A percentile compares a stretch with the other conserved stretches of the same genome.
Evolutionary conservation across 2,329 filamentous ascomycete species (phyloP).

Genomic region (Trichophyton simii): DNA sequence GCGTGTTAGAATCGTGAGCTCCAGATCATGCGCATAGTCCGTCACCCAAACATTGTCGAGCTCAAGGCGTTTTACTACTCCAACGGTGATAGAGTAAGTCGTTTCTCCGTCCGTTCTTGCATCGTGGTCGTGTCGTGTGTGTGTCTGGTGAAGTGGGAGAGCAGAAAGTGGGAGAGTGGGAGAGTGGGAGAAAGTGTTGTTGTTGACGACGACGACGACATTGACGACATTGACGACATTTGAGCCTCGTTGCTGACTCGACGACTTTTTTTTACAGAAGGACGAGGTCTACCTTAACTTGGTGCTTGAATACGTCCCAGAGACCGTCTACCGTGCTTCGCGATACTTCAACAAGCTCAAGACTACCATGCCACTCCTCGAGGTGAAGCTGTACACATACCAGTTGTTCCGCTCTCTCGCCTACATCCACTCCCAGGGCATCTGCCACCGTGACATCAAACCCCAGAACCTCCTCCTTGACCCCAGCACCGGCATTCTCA

Average conservation of each 20-base stretch:
- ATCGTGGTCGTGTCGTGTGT: not conserved
- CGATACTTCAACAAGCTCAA: slow-evolving; percentile 99
- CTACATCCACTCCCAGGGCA: slow-evolving; percentile 98
- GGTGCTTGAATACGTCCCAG: slow-evolving; percentile 93
- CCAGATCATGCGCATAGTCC: slow-evolving; percentile 98
- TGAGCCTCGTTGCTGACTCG: not conserved
- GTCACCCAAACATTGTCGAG: slow-evolving; percentile 97
- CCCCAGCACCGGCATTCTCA: slow-evolving; percentile 78
- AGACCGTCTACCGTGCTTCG: slow-evolving; percentile 95
- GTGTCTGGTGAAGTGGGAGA: not conserved
- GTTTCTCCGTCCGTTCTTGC: not conserved
- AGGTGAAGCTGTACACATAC: slow-evolving; percentile 99
- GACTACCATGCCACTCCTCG: slow-evolving; percentile 96
- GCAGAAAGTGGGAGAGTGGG: not conserved
- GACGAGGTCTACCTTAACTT: slow-evolving; percentile 98
- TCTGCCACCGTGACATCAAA: slow-evolving; percentile 98
- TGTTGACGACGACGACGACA: not conserved
- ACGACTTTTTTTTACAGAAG: slow-evolving; percentile 45
- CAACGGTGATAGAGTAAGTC: slow-evolving; percentile 84
- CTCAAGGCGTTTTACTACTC: slow-evolving; percentile 99
- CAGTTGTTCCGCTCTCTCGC: slow-evolving; percentile 96
- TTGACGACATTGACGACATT: too few species aligned
- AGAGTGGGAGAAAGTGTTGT: not conserved
- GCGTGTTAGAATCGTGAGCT: slow-evolving; percentile 77
- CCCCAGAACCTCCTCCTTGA: slow-evolving; percentile 94